phyloP scores from a whole-genome alignment of 257 asterid genomes.

The Gentiana dahurica region DNA sequence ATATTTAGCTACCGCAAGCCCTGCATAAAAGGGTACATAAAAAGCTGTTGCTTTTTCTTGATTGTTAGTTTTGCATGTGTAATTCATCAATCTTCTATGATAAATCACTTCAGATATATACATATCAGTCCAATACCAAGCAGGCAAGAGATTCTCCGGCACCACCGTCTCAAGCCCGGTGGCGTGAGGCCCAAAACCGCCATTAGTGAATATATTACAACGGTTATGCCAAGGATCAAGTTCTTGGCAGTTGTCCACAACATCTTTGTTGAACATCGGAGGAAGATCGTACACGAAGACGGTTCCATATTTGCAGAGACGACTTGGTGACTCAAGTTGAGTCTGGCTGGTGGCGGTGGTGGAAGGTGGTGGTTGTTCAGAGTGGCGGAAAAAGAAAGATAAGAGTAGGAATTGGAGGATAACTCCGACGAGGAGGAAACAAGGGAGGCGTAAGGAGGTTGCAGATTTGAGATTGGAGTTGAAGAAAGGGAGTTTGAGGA shows the following conservation, averaged over 20 bases:
- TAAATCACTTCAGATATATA: constrained; percentile 49
- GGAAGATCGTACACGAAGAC: constrained; percentile 45
- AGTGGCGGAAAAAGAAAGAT: not conserved
- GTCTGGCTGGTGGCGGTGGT: not conserved
- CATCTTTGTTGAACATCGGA: constrained; percentile 29
- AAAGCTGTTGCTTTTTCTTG: constrained; percentile 27
- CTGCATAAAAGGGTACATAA: constrained; percentile 54
- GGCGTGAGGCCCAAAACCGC: constrained; percentile 51
- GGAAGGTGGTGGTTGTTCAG: not conserved
- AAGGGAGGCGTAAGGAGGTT: constrained; percentile 1
- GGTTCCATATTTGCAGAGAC: constrained; percentile 16
- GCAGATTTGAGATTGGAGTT: constrained; percentile 5
- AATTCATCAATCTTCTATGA: constrained; percentile 23
- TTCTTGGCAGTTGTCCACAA: constrained; percentile 36
- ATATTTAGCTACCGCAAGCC: constrained; percentile 47
- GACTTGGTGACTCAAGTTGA: not conserved
- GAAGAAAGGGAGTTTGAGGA: not conserved
- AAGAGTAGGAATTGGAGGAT: constrained; percentile 2
- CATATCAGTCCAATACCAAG: constrained; percentile 64
- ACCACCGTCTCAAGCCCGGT: constrained; percentile 22
- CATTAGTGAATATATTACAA: constrained; percentile 43
- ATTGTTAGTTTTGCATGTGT: constrained; percentile 26
- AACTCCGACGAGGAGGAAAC: not conserved
- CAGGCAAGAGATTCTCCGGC: constrained; percentile 22
- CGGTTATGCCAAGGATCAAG: constrained; percentile 47